Evolutionary conservation across 805 yeast genomes (phyloP), one percentile per base, ranked within the genome.

Genomic region (Pichia deserticola): DNA sequence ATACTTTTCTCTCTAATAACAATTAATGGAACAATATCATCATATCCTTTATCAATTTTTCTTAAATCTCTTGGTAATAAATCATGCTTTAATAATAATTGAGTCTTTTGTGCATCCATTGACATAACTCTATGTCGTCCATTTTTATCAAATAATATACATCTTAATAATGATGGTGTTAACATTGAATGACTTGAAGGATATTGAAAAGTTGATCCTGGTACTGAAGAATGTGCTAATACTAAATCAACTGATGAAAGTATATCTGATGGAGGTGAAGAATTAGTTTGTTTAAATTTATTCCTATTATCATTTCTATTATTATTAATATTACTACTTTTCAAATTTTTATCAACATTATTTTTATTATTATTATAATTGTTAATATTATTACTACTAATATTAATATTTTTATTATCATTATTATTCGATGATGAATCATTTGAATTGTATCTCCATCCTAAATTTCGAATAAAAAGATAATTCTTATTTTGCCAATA

Each of bases 21-120:
- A 3, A 79, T 67, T 37, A 80, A 73, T 0, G 84, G 84, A n/a
- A 79, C 83, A 33, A 79, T 76, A 54, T 78, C 83, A 36, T 65
- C 67, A 49, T 67, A 66, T 3, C 68, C 71, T 51, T 66, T 68
- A 34, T 76, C 75, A 35, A 79, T 73, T 57, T 79, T 79, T 7
- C 84, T 58, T 36, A 79, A 64, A 58, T 79, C 83, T 55, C 84
- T 64, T 1, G 81, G 76, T 0, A 74, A 70, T 33, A 79, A 59
- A 51, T 74, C 72, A 59, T 77, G 74, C 13, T 64, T 62, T 46
- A 66, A 62, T 59, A 79, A 66, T 46, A 79, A 68, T 41, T 70
- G 74, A 42, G 62, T 64, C 45, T 74, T 68, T 48, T 69, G 67
- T 29, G 72, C 60, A 41, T 75, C 81, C 40, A 75, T 68, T 8